Evolutionary conservation across 352 stramenopile genomes (phyloP).

Genomic region (Phytopythium chamaehyphon): DNA sequence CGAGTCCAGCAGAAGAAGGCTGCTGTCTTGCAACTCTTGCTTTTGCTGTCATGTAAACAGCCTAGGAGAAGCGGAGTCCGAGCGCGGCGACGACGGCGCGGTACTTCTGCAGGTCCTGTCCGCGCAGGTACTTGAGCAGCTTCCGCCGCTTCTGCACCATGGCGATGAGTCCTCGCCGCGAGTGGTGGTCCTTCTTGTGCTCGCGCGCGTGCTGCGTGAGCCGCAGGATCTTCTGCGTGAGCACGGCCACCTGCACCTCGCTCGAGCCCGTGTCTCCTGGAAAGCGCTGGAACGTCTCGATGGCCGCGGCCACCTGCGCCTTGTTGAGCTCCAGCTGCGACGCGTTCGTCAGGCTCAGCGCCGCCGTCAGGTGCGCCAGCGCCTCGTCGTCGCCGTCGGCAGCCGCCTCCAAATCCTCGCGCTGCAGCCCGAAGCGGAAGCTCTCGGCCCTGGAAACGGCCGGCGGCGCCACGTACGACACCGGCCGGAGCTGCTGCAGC

Average conservation of each 20-base stretch:
- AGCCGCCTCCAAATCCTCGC: conserved; percentile 40
- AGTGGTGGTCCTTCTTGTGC: conserved; percentile 89
- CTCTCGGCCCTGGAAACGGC: conserved; percentile 43
- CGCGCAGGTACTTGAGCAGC: conserved; percentile 81
- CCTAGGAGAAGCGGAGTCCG: conserved; percentile 68
- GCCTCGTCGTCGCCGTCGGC: conserved; percentile 30
- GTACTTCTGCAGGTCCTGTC: conserved; percentile 79
- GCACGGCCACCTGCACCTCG: conserved; percentile 81
- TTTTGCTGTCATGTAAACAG: no score
- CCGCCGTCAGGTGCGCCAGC: conserved; percentile 57
- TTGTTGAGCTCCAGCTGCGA: conserved; percentile 84
- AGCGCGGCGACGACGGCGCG: conserved; percentile 72
- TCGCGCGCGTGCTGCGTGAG: conserved; percentile 67
- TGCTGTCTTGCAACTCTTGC: no score
- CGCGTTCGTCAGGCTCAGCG: conserved; percentile 74
- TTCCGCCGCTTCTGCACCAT: conserved; percentile 87
- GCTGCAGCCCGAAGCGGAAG: conserved; percentile 63
- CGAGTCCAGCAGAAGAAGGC: no score
- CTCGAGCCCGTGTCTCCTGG: conserved; percentile 82
- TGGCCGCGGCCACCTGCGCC: conserved; percentile 68
- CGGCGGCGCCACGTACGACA: conserved; percentile 67
- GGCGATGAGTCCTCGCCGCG: conserved; percentile 73
- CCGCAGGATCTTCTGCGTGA: conserved; percentile 84
- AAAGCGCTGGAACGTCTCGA: conserved; percentile 86
- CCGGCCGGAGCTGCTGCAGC: conserved; percentile 14